Evolutionary conservation across 345 rosid species (phyloP), one percentile per base, ranked within the genome.

Genomic region (Leavenworthia alabamica): DNA sequence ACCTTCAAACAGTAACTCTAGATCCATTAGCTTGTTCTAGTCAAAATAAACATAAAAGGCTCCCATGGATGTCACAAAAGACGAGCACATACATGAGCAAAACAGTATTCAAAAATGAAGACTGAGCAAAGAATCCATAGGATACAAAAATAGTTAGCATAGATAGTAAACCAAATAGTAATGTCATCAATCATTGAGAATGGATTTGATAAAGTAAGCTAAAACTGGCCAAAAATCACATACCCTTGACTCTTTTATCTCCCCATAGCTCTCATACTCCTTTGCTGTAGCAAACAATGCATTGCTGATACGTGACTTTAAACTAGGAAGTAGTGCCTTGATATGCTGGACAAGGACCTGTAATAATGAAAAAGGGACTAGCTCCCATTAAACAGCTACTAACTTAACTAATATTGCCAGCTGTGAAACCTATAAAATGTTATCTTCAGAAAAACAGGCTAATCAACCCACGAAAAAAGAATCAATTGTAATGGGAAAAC

Each of bases 321-420:
- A 64, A 60, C 74, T 85, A 5, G 98, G 98, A 72, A 92, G 93
- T 58, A 86, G 69, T 17, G 84, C 71, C 75, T 79, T 89, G 57
- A 92, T 89, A 41, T 92, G 98, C 68, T 89, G 95, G 47, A 86
- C 89, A 35, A 92, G 82, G 67, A 92, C 82, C 98, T 92, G 82
- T 54, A 71, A 46, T 33, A 63, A 32, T 20, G 51, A 20, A 68
- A 36, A 60, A 26, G 1, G 5, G 29, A 52, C 43, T 6, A 52
- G 49, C 44, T 44, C 13, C 41, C 22, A 48, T 55, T 2, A 64
- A 39, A 39, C 31, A 42, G 15, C 23, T 50, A 26, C 14, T 44
- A 32, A 69, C 16, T 16, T 59, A 60, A 39, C 60, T 54, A 52
- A n/a, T 10, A 12, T 29, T 13, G 3, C 64, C 45, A 62, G 33